These are phyloP conservation scores for Peniophora sp. DNA, from an alignment of 1,284 basidiomycete species.

Conservation along the genomic window DNA sequence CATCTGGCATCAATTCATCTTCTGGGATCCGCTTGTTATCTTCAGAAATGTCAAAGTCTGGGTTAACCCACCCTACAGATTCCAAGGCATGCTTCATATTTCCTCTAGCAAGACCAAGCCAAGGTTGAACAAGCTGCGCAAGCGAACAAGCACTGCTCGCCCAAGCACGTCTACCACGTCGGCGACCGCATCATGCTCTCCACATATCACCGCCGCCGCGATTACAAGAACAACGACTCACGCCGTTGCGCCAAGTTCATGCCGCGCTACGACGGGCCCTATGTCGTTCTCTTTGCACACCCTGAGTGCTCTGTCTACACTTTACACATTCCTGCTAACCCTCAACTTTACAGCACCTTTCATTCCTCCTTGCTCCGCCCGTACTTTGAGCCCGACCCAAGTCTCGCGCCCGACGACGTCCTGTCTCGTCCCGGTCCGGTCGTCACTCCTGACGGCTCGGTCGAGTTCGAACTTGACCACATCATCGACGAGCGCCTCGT, in stretches of 20 bases:
- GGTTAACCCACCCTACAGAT: too few species aligned
- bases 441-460: not conserved
- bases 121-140: constrained; percentile 10
- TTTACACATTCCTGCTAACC: constrained; percentile 8
- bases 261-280: constrained; percentile 12
- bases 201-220: constrained; percentile 10
- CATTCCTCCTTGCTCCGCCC: not conserved
- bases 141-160: constrained; percentile 6
- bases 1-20: too few species aligned
- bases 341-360: constrained; percentile 5
- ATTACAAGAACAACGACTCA: constrained; percentile 6
- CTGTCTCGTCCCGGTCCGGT: not conserved
- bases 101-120: constrained; percentile 6
- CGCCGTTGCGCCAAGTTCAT: constrained; percentile 14
- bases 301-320: constrained; percentile 11
- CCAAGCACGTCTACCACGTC: constrained; percentile 1
- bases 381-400: not conserved
- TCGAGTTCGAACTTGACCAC: not conserved
- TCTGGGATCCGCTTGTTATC: too few species aligned
- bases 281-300: constrained; percentile 6
- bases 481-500: not conserved
- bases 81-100: constrained; percentile 13
- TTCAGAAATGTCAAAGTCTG: too few species aligned
- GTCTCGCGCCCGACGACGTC: not conserved
- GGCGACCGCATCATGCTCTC: constrained; percentile 7